These are phyloP conservation scores for Podosphaera xanthii DNA, from an alignment of 2,329 filamentous ascomycete species.

Conservation along the genomic window DNA sequence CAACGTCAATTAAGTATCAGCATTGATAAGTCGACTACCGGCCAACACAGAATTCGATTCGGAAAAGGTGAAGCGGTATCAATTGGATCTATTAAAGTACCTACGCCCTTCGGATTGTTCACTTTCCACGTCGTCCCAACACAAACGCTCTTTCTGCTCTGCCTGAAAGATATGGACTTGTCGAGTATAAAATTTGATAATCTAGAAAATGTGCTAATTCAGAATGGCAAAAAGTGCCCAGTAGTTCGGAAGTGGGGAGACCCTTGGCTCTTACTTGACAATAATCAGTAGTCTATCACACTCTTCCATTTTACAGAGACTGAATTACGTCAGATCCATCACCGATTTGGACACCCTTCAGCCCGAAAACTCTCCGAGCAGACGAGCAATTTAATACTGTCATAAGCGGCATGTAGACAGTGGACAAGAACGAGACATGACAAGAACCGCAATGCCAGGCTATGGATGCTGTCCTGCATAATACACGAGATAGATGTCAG, in stretches of 20 bases:
- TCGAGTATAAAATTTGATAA: not conserved
- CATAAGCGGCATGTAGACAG: too few species aligned
- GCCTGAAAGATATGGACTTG: not conserved
- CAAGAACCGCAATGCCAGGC: too few species aligned
- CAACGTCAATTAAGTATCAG: not conserved
- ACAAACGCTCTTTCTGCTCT: not conserved
- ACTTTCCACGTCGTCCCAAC: not conserved
- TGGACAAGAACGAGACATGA: too few species aligned
- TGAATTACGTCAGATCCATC: not conserved
- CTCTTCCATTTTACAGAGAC: not conserved
- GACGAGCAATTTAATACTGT: not conserved
- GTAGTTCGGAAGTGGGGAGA: too few species aligned
- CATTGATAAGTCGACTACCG: too few species aligned
- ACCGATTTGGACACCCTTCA: not conserved
- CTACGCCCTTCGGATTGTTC: not conserved
- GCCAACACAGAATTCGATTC: too few species aligned
- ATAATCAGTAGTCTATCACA: not conserved
- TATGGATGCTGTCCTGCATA: too few species aligned
- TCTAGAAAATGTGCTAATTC: too few species aligned
- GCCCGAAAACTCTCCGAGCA: not conserved
- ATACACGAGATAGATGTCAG: too few species aligned
- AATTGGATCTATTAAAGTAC: not conserved
- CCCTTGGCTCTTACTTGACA: not conserved
- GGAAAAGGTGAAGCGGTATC: not conserved
- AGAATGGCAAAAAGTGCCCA: too few species aligned